Conservation (phyloP, 2,329 filamentous ascomycete genomes). For the Bipolaris gigantea region DNA sequence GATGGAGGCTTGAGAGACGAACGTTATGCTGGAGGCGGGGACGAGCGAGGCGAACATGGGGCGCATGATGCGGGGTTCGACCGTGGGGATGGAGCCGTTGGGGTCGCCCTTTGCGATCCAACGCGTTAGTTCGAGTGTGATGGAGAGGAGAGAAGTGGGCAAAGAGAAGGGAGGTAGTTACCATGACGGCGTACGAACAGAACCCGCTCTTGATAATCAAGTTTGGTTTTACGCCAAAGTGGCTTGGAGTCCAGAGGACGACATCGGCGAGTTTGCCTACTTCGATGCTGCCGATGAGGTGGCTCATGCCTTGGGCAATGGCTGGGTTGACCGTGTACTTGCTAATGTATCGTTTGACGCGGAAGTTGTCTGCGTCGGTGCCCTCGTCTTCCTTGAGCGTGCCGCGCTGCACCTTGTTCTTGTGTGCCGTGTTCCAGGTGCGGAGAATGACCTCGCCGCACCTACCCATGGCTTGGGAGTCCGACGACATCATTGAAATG, state of each 20-base stretch:
- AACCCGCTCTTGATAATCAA: constrained; percentile 85
- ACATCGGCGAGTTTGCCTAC: constrained; percentile 88
- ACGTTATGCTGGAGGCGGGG: constrained; percentile 74
- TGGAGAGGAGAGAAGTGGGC: too few relatives aligned
- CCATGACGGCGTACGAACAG: constrained; percentile 83
- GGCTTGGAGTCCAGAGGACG: constrained; percentile 80
- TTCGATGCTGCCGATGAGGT: constrained; percentile 84
- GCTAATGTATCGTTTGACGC: constrained; percentile 88
- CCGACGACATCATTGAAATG: constrained; percentile 96
- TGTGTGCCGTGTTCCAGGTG: constrained; percentile 97
- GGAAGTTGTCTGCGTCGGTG: constrained; percentile 82
- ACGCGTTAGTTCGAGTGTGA: too few relatives aligned
- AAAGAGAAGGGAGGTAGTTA: too few relatives aligned
- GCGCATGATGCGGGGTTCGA: constrained; percentile 80
- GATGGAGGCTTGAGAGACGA: constrained; percentile 76
- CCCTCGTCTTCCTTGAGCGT: constrained; percentile 74
- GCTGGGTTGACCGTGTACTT: constrained; percentile 98
- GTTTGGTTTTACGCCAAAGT: constrained; percentile 84
- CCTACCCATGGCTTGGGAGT: constrained; percentile 95
- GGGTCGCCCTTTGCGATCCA: too few relatives aligned
- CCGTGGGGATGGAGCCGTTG: constrained; percentile 71
- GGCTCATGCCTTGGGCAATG: constrained; percentile 84
- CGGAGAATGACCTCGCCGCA: constrained; percentile 91
- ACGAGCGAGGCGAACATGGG: constrained; percentile 83
- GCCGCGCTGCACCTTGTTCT: constrained; percentile 89